Base-by-base conservation (phyloP, 352 stramenopile species). In the Phytophthora lateralis region DNA sequence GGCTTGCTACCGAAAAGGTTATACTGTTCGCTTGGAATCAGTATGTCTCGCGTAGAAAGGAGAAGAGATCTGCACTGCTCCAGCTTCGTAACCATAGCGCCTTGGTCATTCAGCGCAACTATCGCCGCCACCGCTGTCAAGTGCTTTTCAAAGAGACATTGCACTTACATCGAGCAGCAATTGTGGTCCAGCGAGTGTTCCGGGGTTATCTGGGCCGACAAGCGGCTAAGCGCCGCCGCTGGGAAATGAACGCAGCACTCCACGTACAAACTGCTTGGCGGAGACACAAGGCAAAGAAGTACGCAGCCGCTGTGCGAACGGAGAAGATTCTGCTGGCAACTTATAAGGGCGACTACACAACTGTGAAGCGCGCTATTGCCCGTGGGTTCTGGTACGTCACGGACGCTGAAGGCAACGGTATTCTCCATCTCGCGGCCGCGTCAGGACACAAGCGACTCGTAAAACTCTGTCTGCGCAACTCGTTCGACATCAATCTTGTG, bases 381-480 rank as follows among this genome's bases (percentile, higher is more conserved):
- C 61, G 53, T 7, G 82, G 78, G 0, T 88, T 79, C 47, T 75
- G 73, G 70, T 75, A 85, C 24, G 69, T 89, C 5, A 14, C 55
- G 2, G 87, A 94, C 53, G 58, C 48, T 3, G 73, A 90, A 12
- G 75, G 82, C 8, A 92, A 95, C 49, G 68, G 68, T 1, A 82
- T 96, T 49, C 56, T 96, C 1, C 87, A 96, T 52, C 66, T 89
- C 35, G 80, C 81, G 1, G 80, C 81, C 2, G 74, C 78, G 9
- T 80, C 80, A 46, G 82, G 82, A 5, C 76, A 85, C 64, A 93
- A 93, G 50, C 78, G 88, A 8, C 47, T 96, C 5, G 71, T 95
- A 2, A 96, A 96, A 52, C 69, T 96, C 15, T 95, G 87, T 66
- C 61, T 95, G 20, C 85, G 88, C 35, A 69, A 76, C 52, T 71